Base-by-base conservation (phyloP, 768 basidiomycete genomes). In the Royoungia palumana region DNA sequence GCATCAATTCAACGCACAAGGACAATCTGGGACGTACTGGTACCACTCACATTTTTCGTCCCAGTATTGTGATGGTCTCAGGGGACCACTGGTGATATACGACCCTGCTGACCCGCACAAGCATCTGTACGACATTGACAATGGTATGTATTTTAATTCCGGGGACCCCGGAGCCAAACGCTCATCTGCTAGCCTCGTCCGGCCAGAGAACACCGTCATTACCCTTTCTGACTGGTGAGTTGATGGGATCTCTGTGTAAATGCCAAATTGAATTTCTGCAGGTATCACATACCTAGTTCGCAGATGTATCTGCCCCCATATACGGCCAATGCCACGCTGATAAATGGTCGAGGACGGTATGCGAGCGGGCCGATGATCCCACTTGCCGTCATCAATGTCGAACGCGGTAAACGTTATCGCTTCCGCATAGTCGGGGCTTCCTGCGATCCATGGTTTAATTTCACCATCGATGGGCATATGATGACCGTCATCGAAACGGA, bases 401-500 rank as follows among this genome's bases (percentile, higher is more conserved):
- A 56, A 14, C 46, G 56, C 6, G 67, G 69, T 0, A 66, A 59
- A 30, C 62, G 72, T 24, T 73, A 75, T 49, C 66, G 69, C n/a
- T 73, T 75, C 46, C 67, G 68, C 8, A 47, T 75, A 9, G 51
- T 74, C 21, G 61, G 63, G 10, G 56, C 67, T 11, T 63, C 71
- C 1, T 74, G 71, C 45, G 62, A 64, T 30, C 60, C 70, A 13
- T 63, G 61, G 46, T 65, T 50, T 34, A 46, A 55, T 11, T 61
- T 65, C 53, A 60, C 62, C 6, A 62, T 65, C 24, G 62, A 66
- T 50, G 41, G 44, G 4, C 64, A 65, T 22, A 8, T n/a, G 1
- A 36, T 61, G 49, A 72, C 65, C 5, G 62, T 75, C 47, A 72
- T 75, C 28, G 71, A 73, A 57, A 73, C 67, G 10, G 77, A 77